phyloP scores from a whole-genome alignment of 108 stramenopile species.

The Thalassiosira profunda region DNA sequence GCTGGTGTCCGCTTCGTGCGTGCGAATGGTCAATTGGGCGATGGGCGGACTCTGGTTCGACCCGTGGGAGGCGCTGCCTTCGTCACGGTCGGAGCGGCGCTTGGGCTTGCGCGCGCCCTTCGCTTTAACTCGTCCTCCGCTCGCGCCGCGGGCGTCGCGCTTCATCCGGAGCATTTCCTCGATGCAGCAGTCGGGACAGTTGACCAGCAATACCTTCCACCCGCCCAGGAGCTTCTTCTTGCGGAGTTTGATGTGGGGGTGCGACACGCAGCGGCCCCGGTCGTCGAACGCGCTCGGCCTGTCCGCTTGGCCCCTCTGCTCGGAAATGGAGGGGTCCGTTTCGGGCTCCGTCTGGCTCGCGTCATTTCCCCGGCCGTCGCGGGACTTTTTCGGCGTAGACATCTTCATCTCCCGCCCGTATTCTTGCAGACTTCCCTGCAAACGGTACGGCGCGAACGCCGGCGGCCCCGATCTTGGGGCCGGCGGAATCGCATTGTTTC shows the following conservation, averaged over 20 bases:
- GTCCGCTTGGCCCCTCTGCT: no score
- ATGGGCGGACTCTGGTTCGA: no score
- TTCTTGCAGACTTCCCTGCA: no score
- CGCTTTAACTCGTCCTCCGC: no score
- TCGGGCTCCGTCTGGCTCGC: not conserved
- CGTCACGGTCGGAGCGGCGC: no score
- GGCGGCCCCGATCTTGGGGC: no score
- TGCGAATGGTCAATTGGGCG: not conserved
- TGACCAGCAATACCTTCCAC: slow-evolving; percentile 38
- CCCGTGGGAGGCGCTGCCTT: no score
- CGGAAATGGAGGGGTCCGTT: not conserved
- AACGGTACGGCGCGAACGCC: no score
- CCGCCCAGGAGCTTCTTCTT: slow-evolving; percentile 51
- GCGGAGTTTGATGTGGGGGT: slow-evolving; percentile 42
- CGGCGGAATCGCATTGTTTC: no score
- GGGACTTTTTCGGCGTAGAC: not conserved
- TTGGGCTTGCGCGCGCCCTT: no score
- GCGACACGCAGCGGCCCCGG: slow-evolving; percentile 38
- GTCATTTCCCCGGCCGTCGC: no score
- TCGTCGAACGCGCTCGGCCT: slow-evolving; percentile 29
- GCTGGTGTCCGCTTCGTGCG: slow-evolving; percentile 5
- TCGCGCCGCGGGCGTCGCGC: not conserved
- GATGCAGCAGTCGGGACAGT: slow-evolving; percentile 46
- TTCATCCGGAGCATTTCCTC: slow-evolving; percentile 40
- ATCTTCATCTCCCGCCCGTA: no score